A percentile compares a stretch with the other conserved stretches of the same genome.
Conservation (phyloP, 208 protist species). For the Endotrypanum monterogeii region DNA sequence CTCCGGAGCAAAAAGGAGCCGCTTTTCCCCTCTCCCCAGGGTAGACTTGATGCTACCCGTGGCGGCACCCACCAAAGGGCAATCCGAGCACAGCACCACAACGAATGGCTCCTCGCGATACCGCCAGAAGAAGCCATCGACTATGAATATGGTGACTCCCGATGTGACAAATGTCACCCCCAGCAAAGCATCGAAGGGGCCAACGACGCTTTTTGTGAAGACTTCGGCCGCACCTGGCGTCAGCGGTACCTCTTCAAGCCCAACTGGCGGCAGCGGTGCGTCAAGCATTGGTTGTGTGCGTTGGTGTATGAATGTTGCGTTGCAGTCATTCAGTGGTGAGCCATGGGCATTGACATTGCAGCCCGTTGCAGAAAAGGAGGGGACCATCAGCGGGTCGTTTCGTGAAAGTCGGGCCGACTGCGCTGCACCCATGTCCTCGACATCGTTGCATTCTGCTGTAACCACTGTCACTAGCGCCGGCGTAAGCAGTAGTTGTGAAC, state of each 20-base stretch:
- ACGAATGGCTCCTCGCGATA: neutral
- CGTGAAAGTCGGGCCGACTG: conserved; percentile 16
- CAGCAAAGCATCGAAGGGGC: neutral
- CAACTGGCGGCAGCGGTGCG: conserved; percentile 9
- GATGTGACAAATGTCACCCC: neutral
- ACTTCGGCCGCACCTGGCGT: neutral
- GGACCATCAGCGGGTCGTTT: conserved; percentile 28
- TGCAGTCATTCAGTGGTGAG: conserved; percentile 80
- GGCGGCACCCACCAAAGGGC: neutral
- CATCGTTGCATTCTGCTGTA: conserved; percentile 5
- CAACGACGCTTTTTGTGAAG: conserved; percentile 11
- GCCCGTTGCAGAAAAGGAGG: conserved; percentile 28
- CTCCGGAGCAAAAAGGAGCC: neutral
- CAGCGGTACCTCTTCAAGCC: conserved; percentile 14
- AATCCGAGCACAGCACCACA: conserved; percentile 1
- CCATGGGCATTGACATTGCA: conserved; percentile 65
- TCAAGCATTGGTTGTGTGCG: conserved; percentile 46
- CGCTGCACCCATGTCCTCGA: conserved; percentile 1
- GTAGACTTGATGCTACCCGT: conserved; percentile 3
- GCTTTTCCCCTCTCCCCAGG: too few relatives aligned
- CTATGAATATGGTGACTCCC: conserved; percentile 7
- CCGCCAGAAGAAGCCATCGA: conserved; percentile 9
- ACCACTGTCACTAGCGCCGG: conserved; percentile 28
- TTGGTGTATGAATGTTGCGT: conserved; percentile 79
- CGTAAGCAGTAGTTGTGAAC: conserved; percentile 20